A percentile compares a stretch with the other conserved stretches of the same genome.
phyloP scores from a whole-genome alignment of 2,329 filamentous ascomycete species.

The Fusarium sp. region DNA sequence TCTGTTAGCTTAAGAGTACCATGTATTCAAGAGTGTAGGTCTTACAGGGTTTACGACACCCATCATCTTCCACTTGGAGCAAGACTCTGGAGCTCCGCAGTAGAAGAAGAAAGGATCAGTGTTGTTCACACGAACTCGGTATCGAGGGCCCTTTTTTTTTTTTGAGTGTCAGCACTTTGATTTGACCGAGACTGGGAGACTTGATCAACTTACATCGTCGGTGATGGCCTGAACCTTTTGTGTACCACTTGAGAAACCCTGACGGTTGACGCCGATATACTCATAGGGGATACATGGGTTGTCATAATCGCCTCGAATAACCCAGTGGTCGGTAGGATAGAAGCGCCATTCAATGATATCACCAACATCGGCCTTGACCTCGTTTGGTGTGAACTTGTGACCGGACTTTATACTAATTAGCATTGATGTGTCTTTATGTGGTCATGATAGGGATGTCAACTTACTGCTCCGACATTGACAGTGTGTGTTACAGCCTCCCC shows the following conservation, averaged over 20 bases:
- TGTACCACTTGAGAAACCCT: constrained; percentile 64
- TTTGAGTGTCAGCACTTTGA: too few relatives aligned
- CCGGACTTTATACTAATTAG: constrained; percentile 35
- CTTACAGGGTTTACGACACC: constrained; percentile 75
- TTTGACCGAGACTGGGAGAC: too few relatives aligned
- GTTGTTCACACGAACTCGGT: constrained; percentile 60
- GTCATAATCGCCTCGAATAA: constrained; percentile 66
- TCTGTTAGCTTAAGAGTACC: neutral
- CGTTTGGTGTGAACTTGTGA: constrained; percentile 45
- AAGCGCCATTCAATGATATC: constrained; percentile 66
- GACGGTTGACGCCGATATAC: constrained; percentile 55
- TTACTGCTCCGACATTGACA: constrained; percentile 39
- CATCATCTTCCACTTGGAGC: constrained; percentile 73
- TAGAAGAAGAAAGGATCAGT: constrained; percentile 74
- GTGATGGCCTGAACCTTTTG: constrained; percentile 55
- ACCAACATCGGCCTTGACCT: constrained; percentile 50
- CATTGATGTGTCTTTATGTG: neutral
- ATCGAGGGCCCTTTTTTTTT: constrained; percentile 52
- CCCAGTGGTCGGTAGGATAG: constrained; percentile 69
- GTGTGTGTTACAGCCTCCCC: constrained; percentile 35
- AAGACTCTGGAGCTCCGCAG: constrained; percentile 72
- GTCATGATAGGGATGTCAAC: neutral
- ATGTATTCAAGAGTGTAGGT: neutral
- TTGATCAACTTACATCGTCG: constrained; percentile 50
- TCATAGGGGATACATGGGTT: constrained; percentile 72